Evolutionary conservation across 1,284 basidiomycete species (phyloP), one percentile per base, ranked within the genome.

Genomic region (Sanguinoderma infundibulare): DNA sequence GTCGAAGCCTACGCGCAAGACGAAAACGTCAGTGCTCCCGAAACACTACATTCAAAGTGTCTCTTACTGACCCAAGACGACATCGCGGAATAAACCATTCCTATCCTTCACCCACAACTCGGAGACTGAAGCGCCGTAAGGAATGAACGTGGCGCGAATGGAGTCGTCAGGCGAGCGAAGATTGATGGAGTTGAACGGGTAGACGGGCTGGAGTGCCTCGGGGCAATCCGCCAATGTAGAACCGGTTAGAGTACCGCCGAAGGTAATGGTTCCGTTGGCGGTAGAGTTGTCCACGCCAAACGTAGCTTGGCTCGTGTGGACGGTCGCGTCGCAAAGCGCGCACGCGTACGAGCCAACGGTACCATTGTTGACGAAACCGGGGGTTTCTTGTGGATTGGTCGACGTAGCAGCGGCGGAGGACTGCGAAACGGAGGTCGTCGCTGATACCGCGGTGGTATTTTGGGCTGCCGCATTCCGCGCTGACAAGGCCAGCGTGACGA

Each of bases 31-130:
- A 40, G 53, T 12, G 30, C 20, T 26, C 8, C 7, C 39, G 7
- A 24, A 39, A 34, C 32, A 9, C 30, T 4, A 6, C 14, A 20
- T 20, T 7, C 5, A 32, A 28, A 2, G 28, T 14, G 17, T 35
- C 7, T 24, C 15, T 2, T 10, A 44, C 24, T 32, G 22, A 32
- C 53, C 36, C 8, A 54, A 12, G 17, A 40, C 36, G 39, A 32
- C 14, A 26, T 55, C 20, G 49, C 79, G 74, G 8, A 72, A 63
- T 40, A 77, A 73, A 4, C 82, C 82, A 60, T 73, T 63, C 68
- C 75, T 79, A 65, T 83, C 82, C 60, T 80, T 82, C 5, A 84
- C 81, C 81, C 79, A 81, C 3, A 84, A 70, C 64, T 83, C 79
- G 2, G 81, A 81, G 70, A 84, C 67, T 0, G 81, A 83, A 35